Base-by-base conservation (phyloP, 805 yeast species). In the Metschnikowia hibisci region DNA sequence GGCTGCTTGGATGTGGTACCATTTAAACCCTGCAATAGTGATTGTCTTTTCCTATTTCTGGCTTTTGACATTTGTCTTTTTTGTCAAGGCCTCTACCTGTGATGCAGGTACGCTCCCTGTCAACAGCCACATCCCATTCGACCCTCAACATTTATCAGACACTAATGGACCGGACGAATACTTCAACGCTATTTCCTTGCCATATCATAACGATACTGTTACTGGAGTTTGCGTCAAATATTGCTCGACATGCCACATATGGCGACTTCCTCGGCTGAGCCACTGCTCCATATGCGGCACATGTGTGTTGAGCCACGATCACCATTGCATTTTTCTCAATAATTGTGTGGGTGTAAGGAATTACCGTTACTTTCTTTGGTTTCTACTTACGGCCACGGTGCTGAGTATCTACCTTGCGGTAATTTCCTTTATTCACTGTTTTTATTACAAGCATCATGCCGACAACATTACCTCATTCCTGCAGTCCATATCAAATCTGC, bases 101-200 rank as follows among this genome's bases (percentile, higher is more conserved):
- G 95, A 87, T 52, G 87, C 95, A 0, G 95, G 95, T 0, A 60
- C 74, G 4, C 54, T 84, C 9, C 90, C 95, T 0, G 64, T 81
- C 46, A 83, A 84, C 60, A 59, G 82, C 4, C 93, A 87, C 53
- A 18, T 80, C 11, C 26, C 74, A 76, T 0, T 32, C 34, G 26
- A 47, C 42, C 12, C 38, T 35, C 37, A 33, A 28, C 3, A 30
- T 34, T 14, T 43, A 33, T 32, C 42, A 25, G 29, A 12, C 38
- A 33, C 20, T 40, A 38, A 15, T 14, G 55, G 61, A n/a, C 90
- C 91, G 0, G 69, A 66, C 6, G 90, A 83, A 47, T 60, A 60
- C 52, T 54, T 54, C 51, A 53, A 55, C 44, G 46, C 54, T 28
- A 44, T 59, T 9, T 32, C 53, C 16, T 45, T 60, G n/a, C 64